These are phyloP conservation scores for Cyberlindnera xishuangbannaensis DNA, from an alignment of 805 yeast species.

Conservation along the genomic window DNA sequence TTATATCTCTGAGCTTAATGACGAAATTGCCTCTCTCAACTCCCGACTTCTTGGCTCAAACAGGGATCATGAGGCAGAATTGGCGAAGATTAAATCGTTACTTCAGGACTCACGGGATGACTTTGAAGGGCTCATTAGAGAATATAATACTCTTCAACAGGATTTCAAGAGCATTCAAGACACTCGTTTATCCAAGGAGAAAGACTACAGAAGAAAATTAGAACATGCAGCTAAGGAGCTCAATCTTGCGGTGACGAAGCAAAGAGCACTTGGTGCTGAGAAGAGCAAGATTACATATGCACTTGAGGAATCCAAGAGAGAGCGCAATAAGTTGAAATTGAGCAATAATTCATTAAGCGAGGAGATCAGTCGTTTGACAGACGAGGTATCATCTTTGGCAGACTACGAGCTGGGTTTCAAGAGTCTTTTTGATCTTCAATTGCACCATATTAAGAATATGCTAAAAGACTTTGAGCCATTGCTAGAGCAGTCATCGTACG, in stretches of 20 bases:
- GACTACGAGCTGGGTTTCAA: conserved; percentile 38
- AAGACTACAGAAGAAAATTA: conserved; percentile 22
- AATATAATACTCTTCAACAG: conserved; percentile 22
- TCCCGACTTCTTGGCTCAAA: conserved; percentile 8
- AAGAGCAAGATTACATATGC: conserved; percentile 37
- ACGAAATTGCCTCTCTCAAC: conserved; percentile 14
- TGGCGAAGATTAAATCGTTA: conserved; percentile 9
- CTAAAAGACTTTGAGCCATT: conserved; percentile 46
- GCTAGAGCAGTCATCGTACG: conserved; percentile 51
- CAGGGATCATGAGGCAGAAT: conserved; percentile 11
- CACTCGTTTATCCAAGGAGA: conserved; percentile 28
- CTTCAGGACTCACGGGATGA: conserved; percentile 14
- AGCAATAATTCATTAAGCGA: conserved; percentile 36
- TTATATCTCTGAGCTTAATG: conserved; percentile 14
- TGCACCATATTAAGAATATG: conserved; percentile 44
- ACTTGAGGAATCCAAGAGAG: conserved; percentile 34
- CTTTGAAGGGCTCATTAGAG: conserved; percentile 19
- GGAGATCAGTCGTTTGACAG: conserved; percentile 28
- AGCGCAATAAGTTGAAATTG: conserved; percentile 31
- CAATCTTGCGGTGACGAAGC: conserved; percentile 37
- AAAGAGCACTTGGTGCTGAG: conserved; percentile 38
- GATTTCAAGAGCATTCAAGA: conserved; percentile 19
- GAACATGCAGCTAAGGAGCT: conserved; percentile 35
- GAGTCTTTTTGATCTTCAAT: conserved; percentile 35
- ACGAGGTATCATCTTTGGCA: conserved; percentile 19